These are phyloP conservation scores for Paspalum vaginatum DNA, from an alignment of 176 grass and related monocot species.

Conservation along the genomic window DNA sequence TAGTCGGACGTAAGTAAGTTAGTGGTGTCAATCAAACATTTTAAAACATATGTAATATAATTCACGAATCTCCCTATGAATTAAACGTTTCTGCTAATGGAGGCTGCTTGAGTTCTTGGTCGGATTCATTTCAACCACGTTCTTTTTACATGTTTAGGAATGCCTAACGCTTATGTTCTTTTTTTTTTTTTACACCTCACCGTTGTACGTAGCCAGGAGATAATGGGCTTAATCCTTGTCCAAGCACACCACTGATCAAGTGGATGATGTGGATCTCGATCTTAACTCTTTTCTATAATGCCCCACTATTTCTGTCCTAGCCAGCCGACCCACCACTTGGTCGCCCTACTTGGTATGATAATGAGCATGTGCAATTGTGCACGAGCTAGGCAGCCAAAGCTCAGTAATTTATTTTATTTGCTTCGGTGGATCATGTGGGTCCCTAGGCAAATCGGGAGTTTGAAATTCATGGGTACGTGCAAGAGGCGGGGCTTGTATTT, in stretches of 20 bases:
- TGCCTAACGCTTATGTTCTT: too few relatives aligned
- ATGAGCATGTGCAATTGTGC: background rate
- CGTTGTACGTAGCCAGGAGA: background rate
- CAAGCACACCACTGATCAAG: constrained; percentile 25
- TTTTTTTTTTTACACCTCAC: background rate
- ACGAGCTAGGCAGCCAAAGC: background rate
- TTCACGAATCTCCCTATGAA: too few relatives aligned
- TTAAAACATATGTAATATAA: too few relatives aligned
- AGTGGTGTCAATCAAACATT: too few relatives aligned
- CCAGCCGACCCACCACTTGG: constrained; percentile 29
- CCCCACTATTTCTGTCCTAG: constrained; percentile 27
- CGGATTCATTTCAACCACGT: too few relatives aligned
- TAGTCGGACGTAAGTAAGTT: too few relatives aligned
- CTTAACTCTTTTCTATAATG: background rate
- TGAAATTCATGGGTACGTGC: background rate
- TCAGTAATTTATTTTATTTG: background rate
- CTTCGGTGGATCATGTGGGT: background rate
- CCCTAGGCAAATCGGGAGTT: background rate
- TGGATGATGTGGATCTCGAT: background rate
- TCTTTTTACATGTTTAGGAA: too few relatives aligned
- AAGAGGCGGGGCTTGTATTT: too few relatives aligned
- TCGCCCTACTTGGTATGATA: background rate
- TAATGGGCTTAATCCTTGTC: constrained; percentile 23
- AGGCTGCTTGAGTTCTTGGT: too few relatives aligned
- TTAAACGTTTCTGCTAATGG: too few relatives aligned